phyloP scores from a whole-genome alignment of 371 early-diverging fungal genomes.

The Mucor indicus region DNA sequence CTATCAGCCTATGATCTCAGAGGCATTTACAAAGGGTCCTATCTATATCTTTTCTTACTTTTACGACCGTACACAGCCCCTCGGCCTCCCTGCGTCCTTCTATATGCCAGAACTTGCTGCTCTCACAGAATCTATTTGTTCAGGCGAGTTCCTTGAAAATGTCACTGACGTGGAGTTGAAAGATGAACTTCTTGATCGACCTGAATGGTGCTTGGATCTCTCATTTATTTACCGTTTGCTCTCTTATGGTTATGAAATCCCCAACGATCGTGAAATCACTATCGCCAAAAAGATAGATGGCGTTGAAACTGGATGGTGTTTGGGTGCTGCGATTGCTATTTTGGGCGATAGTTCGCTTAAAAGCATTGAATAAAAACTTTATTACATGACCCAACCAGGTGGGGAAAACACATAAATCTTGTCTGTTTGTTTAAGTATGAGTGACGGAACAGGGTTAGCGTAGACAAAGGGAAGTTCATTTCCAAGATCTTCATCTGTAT shows the following conservation, averaged over 20 bases:
- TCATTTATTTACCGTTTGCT: constrained; percentile 85
- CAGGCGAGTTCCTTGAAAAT: constrained; percentile 50
- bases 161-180: constrained; percentile 43
- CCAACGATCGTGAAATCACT: constrained; percentile 64
- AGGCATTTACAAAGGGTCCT: constrained; percentile 70
- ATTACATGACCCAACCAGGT: constrained; percentile 8
- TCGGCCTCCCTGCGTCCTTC: constrained; percentile 63
- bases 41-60: constrained; percentile 96
- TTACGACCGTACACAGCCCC: constrained; percentile 81
- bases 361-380: no score
- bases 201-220: constrained; percentile 87
- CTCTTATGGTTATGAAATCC: constrained; percentile 82
- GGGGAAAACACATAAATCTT: constrained; percentile 22
- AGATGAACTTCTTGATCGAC: constrained; percentile 54
- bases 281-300: constrained; percentile 92
- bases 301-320: constrained; percentile 95
- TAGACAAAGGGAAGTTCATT: constrained; percentile 48
- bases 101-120: constrained; percentile 55
- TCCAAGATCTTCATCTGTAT: constrained; percentile 34
- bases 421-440: constrained; percentile 23
- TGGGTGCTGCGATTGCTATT: constrained; percentile 88
- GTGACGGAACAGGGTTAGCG: constrained; percentile 43
- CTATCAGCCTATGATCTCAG: constrained; percentile 75
- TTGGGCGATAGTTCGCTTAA: constrained; percentile 51
- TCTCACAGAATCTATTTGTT: constrained; percentile 66